Evolutionary conservation across 805 yeast species (phyloP).

Genomic region (Cyberlindnera euphorbiiphila): DNA sequence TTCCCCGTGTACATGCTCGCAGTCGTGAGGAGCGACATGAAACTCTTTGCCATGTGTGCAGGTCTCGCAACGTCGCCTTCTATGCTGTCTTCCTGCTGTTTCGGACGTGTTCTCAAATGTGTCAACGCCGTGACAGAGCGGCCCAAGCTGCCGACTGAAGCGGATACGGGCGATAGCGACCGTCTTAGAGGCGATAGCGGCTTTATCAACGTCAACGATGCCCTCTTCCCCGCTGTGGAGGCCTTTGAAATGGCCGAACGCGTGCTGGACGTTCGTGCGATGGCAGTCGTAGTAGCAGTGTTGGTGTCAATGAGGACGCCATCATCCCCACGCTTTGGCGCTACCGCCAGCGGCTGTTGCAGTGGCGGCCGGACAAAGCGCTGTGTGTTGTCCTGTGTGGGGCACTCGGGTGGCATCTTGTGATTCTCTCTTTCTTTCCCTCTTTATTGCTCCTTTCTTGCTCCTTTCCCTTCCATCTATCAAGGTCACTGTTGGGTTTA

Average conservation of each 20-base stretch:
- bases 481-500: too few species aligned
- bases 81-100: slow-evolving; percentile 1
- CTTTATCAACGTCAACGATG: slow-evolving; percentile 8
- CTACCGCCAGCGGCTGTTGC: too few species aligned
- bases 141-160: slow-evolving; percentile 9
- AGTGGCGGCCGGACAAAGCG: too few species aligned
- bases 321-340: too few species aligned
- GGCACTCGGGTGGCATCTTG: too few species aligned
- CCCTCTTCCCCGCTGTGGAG: slow-evolving; percentile 4
- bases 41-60: slow-evolving; percentile 45
- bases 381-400: too few species aligned
- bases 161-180: slow-evolving; percentile 11
- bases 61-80: slow-evolving; percentile 34
- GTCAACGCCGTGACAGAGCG: slow-evolving; percentile 9
- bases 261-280: too few species aligned
- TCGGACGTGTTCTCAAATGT: neutral
- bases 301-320: too few species aligned
- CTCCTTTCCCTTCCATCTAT: too few species aligned
- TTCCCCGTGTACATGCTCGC: slow-evolving; percentile 44
- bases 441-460: too few species aligned
- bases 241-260: slow-evolving; percentile 1
- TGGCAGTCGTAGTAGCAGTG: neutral
- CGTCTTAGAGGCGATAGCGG: slow-evolving; percentile 15
- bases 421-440: too few species aligned
- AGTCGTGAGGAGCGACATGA: slow-evolving; percentile 52